Evolutionary conservation across 129 eudicot species (phyloP), one percentile per base, ranked within the genome.

Genomic region (Kitagawia praeruptora): DNA sequence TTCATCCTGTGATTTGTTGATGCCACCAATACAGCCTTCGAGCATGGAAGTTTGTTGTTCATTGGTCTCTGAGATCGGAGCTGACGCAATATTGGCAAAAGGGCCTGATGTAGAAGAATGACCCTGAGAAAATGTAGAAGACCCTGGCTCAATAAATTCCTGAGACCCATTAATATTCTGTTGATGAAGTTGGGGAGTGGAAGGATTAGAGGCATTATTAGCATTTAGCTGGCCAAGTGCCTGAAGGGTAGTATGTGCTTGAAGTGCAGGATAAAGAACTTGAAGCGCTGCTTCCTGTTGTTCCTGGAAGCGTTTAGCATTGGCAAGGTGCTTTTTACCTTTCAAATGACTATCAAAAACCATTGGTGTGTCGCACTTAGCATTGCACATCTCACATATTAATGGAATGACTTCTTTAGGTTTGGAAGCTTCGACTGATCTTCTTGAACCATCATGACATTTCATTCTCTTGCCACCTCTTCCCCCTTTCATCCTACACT

Each of bases 351-450:
- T 80, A 45, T 92, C 89, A 77, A 88, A 92, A 76, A 83, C 88
- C 34, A 85, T 86, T 0, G 79, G 81, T 40, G 98, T 87, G 74
- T 92, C 98, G 58, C 98, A 92, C 74, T 87, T 92, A 25, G 88
- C 96, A 40, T 92, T 86, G 81, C 98, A 92, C 67, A 92, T 80
- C 81, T 92, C 98, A 79, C 98, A 92, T 23, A 92, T 80, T 75
- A 92, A 85, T 8, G 93, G 96, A 38, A 88, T 79, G 34, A 78
- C 58, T 82, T 85, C 86, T 82, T 88, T 85, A 39, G 87, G 89
- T 83, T 84, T 87, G 1, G 82, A 80, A 37, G 89, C 81, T 44
- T 89, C 91, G 41, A 82, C 84, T 42, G 84, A 56, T 70, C 77
- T 85, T 79, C 78, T 81, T 77, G 89, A 86, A 9, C 84, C 87